These are phyloP conservation scores for Melampsora occidentalis DNA, from an alignment of 1,284 basidiomycete genomes.

Conservation along the genomic window DNA sequence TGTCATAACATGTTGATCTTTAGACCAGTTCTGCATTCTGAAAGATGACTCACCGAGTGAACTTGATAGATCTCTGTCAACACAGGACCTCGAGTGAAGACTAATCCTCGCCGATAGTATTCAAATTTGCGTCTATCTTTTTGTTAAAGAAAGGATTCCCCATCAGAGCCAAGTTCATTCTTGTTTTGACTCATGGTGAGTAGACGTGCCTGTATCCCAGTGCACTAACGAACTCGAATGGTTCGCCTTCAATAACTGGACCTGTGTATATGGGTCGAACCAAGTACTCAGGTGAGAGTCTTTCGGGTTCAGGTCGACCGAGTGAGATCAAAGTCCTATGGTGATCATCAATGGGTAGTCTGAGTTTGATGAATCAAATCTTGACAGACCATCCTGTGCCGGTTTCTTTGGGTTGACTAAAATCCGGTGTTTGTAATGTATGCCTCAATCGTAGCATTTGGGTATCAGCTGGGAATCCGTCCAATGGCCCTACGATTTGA, in stretches of 20 bases:
- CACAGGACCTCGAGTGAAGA: slow-evolving; percentile 24
- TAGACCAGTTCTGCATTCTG: neutral
- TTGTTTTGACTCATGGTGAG: neutral
- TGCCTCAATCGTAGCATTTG: slow-evolving; percentile 35
- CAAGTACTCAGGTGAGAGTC: slow-evolving; percentile 39
- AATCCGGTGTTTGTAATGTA: slow-evolving; percentile 19
- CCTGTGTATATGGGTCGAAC: slow-evolving; percentile 29
- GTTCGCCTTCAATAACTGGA: slow-evolving; percentile 34
- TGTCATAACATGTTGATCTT: too few relatives aligned
- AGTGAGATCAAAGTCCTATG: slow-evolving; percentile 27
- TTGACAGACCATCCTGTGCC: slow-evolving; percentile 30
- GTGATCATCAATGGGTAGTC: neutral
- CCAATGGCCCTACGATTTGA: slow-evolving; percentile 20
- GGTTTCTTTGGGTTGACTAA: slow-evolving; percentile 5
- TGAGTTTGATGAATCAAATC: neutral
- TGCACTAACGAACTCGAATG: slow-evolving; percentile 34
- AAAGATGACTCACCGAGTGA: neutral
- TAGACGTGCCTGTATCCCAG: slow-evolving; percentile 32
- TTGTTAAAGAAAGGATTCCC: neutral
- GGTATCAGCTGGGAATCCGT: slow-evolving; percentile 3
- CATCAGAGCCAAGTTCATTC: neutral
- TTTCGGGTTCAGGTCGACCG: slow-evolving; percentile 36
- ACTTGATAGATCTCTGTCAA: slow-evolving; percentile 35
- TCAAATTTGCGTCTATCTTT: slow-evolving; percentile 26
- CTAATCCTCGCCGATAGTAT: slow-evolving; percentile 22